A percentile compares a stretch with the other conserved stretches of the same genome.
Evolutionary conservation across 2,329 filamentous ascomycete species (phyloP).

Genomic region (Mycosphaerella arachidis): DNA sequence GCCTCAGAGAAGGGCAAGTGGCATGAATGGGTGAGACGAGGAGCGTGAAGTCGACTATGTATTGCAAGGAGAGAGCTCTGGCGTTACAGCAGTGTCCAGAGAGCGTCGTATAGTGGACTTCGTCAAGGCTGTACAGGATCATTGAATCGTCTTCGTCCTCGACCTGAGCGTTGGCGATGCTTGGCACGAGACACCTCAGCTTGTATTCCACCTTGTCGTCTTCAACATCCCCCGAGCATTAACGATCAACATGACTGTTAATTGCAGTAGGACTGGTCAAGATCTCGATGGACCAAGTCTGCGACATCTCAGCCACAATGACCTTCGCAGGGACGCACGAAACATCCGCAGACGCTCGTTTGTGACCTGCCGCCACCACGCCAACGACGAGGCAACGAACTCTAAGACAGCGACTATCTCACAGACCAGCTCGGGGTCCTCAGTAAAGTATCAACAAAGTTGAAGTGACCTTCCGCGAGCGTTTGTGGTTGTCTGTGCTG

Average conservation of each 20-base stretch:
- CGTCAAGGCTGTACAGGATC: too few relatives aligned
- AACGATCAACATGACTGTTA: neutral
- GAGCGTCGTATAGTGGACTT: too few relatives aligned
- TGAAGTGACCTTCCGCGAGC: neutral
- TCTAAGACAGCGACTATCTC: neutral
- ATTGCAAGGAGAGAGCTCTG: too few relatives aligned
- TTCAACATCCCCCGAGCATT: neutral
- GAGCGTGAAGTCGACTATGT: too few relatives aligned
- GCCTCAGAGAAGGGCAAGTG: neutral
- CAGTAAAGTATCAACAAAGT: neutral
- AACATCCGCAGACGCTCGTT: constrained; percentile 23
- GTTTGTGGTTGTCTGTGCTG: constrained; percentile 16
- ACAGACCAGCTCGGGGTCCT: neutral
- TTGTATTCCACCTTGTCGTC: neutral
- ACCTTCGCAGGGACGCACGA: constrained; percentile 10
- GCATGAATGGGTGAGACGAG: too few relatives aligned
- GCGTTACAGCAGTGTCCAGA: too few relatives aligned
- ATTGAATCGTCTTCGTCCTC: neutral
- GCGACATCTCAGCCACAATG: constrained; percentile 8
- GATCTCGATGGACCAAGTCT: neutral
- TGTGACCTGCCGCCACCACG: constrained; percentile 5
- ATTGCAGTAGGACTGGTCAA: neutral
- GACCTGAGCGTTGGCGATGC: neutral
- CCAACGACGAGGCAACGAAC: constrained; percentile 1
- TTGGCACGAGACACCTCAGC: neutral